These are phyloP conservation scores for Ambrosia artemisiifolia DNA, from an alignment of 129 eudicot genomes.

Conservation along the genomic window DNA sequence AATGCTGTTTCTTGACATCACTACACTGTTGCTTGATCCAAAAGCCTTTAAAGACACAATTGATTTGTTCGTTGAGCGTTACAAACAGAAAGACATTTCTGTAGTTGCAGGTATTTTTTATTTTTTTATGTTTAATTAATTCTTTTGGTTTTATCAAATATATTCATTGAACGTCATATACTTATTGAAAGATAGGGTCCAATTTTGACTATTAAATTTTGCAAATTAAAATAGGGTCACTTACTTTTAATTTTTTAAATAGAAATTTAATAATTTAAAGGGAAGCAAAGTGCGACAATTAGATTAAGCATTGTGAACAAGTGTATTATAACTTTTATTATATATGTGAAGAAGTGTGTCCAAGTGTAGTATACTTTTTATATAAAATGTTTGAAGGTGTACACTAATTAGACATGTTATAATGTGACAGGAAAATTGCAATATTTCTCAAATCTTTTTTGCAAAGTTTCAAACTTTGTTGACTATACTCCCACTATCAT, in stretches of 20 bases:
- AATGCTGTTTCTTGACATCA: conserved; percentile 84
- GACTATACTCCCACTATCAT: neutral
- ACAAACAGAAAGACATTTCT: conserved; percentile 55
- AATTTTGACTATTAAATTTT: conserved; percentile 11
- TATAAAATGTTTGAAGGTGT: too few relatives aligned
- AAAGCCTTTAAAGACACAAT: conserved; percentile 81
- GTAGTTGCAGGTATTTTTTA: conserved; percentile 70
- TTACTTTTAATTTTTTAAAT: neutral
- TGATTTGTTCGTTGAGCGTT: conserved; percentile 85
- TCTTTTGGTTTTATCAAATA: neutral
- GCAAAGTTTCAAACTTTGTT: conserved; percentile 2
- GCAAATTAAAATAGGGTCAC: neutral
- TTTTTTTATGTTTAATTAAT: neutral
- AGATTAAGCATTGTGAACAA: too few relatives aligned
- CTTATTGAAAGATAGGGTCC: conserved; percentile 22
- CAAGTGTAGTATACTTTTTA: too few relatives aligned
- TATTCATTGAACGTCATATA: neutral
- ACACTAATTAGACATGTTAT: neutral
- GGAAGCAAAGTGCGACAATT: neutral
- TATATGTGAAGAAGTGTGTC: too few relatives aligned
- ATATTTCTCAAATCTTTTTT: neutral
- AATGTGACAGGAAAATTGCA: neutral
- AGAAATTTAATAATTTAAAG: neutral
- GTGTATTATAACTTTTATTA: too few relatives aligned
- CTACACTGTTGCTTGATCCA: conserved; percentile 69